Percentiles rank a stretch among this genome's conserved stretches.
Evolutionary conservation across 1,139 yeast species (phyloP).

Genomic region (Protomyces inundatus): DNA sequence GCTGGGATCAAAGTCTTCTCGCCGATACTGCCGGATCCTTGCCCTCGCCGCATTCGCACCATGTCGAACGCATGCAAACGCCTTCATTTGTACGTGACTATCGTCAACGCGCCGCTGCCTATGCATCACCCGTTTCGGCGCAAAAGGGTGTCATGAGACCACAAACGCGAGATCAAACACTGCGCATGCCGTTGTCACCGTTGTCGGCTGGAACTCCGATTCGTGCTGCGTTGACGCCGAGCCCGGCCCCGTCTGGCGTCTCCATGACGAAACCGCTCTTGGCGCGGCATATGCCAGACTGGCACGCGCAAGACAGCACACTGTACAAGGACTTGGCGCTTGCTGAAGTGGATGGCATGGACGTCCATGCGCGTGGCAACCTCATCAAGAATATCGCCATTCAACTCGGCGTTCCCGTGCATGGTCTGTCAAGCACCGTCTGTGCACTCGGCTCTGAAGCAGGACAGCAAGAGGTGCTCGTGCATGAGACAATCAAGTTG

Average conservation of each 20-base stretch:
- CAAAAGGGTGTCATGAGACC: background rate
- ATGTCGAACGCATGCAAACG: background rate
- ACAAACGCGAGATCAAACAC: background rate
- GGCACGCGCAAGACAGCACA: conserved; percentile 1
- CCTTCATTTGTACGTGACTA: background rate
- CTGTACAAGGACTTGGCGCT: conserved; percentile 26
- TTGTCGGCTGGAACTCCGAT: background rate
- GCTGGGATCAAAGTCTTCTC: conserved; percentile 14
- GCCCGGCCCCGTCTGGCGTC: background rate
- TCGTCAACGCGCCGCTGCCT: background rate
- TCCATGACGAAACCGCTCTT: conserved; percentile 10
- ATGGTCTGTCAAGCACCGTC: conserved; percentile 18
- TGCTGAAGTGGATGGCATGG: conserved; percentile 25
- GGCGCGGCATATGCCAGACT: conserved; percentile 25
- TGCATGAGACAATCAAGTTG: conserved; percentile 18
- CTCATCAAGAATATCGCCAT: conserved; percentile 29
- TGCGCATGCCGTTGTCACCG: background rate
- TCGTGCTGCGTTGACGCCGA: background rate
- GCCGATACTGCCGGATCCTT: background rate
- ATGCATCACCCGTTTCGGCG: background rate
- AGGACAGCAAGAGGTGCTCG: background rate
- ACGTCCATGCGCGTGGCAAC: conserved; percentile 23
- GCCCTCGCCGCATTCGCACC: background rate
- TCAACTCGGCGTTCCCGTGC: conserved; percentile 29
- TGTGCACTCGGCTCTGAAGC: conserved; percentile 9